phyloP scores from a whole-genome alignment of 305 asterid genomes.

The Salvia sclarea region DNA sequence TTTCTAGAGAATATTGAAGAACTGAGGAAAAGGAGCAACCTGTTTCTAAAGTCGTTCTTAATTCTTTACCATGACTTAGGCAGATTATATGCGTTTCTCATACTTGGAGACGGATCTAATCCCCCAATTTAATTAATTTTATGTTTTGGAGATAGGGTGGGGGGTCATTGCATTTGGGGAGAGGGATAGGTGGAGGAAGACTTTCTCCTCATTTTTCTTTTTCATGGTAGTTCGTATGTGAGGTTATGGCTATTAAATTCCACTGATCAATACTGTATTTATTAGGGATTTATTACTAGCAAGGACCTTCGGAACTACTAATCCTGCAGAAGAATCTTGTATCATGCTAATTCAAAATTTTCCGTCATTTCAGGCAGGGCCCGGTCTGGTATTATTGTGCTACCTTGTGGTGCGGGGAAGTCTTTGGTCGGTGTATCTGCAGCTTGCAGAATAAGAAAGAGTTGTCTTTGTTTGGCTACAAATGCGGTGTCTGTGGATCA shows the following conservation, averaged over 20 bases:
- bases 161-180: background rate
- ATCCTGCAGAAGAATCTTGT: constrained; percentile 12
- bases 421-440: constrained; percentile 99
- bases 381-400: constrained; percentile 95
- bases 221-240: background rate
- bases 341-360: background rate
- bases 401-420: constrained; percentile 99
- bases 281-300: constrained; percentile 7
- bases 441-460: constrained; percentile 87
- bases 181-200: constrained; percentile 1
- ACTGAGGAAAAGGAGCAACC: constrained; percentile 12
- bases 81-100: constrained; percentile 4
- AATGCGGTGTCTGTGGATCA: constrained; percentile 99
- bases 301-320: background rate
- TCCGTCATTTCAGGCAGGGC: constrained; percentile 74
- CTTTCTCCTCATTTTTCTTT: too few relatives aligned
- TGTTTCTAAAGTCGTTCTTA: background rate
- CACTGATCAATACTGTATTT: background rate
- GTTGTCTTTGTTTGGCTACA: constrained; percentile 99
- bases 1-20: background rate
- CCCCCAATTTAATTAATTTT: background rate
- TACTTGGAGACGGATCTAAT: background rate
- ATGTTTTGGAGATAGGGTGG: background rate
- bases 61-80: constrained; percentile 7
- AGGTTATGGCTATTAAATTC: constrained; percentile 8